A percentile compares a stretch with the other conserved stretches of the same genome.
Conservation (phyloP, 306 rosid species). For the Vigna angularis region DNA sequence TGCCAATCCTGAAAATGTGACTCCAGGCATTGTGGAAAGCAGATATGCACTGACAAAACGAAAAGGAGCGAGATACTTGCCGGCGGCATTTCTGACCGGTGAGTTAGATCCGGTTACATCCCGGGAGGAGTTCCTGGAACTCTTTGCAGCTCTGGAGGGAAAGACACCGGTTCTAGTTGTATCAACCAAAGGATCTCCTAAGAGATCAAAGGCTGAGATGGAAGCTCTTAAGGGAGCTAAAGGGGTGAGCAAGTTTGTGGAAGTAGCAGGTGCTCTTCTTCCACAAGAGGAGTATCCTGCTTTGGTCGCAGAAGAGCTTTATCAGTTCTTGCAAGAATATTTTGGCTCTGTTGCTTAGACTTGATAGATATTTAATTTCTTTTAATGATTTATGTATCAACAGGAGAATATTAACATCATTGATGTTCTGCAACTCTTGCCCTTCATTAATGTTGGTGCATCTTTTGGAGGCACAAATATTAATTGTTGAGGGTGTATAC, state of each 20-base stretch:
- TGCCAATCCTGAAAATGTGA: slow-evolving; percentile 85
- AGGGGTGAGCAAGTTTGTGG: slow-evolving; percentile 90
- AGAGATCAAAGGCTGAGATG: slow-evolving; percentile 97
- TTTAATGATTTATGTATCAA: neutral
- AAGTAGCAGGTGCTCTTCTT: slow-evolving; percentile 93
- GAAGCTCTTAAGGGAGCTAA: slow-evolving; percentile 87
- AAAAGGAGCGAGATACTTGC: slow-evolving; percentile 87
- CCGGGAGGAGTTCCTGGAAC: slow-evolving; percentile 85
- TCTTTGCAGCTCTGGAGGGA: slow-evolving; percentile 74
- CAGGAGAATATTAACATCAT: slow-evolving; percentile 3
- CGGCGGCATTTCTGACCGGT: slow-evolving; percentile 92
- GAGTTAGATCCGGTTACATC: slow-evolving; percentile 79
- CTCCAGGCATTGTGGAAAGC: slow-evolving; percentile 75
- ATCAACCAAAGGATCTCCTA: slow-evolving; percentile 79
- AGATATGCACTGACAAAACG: slow-evolving; percentile 79
- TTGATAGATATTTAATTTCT: neutral
- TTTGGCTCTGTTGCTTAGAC: slow-evolving; percentile 44
- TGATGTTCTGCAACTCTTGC: slow-evolving; percentile 19
- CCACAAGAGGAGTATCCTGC: slow-evolving; percentile 95
- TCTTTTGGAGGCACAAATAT: slow-evolving; percentile 2
- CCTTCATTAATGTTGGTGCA: slow-evolving; percentile 5
- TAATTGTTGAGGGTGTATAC: slow-evolving; percentile 17
- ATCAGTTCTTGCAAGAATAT: slow-evolving; percentile 73
- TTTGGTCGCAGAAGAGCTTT: slow-evolving; percentile 79
- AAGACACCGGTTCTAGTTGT: slow-evolving; percentile 73